Evolutionary conservation across 768 basidiomycete species (phyloP).

Genomic region (Cystofilobasidium ferigula): DNA sequence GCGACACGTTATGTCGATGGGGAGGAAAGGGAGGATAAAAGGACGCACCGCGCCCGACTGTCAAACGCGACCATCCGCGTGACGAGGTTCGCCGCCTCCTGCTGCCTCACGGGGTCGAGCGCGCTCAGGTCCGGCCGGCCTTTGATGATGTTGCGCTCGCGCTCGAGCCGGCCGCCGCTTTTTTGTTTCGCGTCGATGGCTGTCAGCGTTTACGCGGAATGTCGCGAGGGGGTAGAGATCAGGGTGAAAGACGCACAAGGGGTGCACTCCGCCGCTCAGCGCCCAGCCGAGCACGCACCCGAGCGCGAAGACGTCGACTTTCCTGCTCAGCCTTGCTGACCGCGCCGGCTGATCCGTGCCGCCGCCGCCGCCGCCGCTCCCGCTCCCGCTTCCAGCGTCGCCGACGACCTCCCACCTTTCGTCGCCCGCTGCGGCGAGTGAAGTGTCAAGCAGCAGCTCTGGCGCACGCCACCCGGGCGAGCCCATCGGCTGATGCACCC

Average conservation of each 20-base stretch:
- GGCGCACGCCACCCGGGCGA: slow-evolving; percentile 97
- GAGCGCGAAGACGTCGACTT: slow-evolving; percentile 90
- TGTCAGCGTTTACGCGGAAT: not conserved
- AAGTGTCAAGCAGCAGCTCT: slow-evolving; percentile 58
- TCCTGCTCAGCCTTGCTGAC: slow-evolving; percentile 60
- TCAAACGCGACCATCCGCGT: slow-evolving; percentile 64
- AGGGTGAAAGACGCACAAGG: slow-evolving; percentile 45
- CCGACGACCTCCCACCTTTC: slow-evolving; percentile 20
- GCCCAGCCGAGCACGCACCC: slow-evolving; percentile 94
- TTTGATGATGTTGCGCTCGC: slow-evolving; percentile 70
- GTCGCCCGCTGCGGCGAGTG: not conserved
- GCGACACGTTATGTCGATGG: too few relatives aligned
- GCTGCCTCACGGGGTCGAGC: slow-evolving; percentile 57
- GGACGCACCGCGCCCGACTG: slow-evolving; percentile 57
- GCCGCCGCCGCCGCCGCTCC: slow-evolving; percentile 52
- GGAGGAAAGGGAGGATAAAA: slow-evolving; percentile 5
- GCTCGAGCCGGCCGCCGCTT: slow-evolving; percentile 74
- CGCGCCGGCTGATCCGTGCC: slow-evolving; percentile 46
- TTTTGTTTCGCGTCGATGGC: too few relatives aligned
- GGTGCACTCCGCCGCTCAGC: slow-evolving; percentile 79
- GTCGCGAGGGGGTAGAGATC: not conserved
- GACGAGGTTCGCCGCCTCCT: slow-evolving; percentile 78
- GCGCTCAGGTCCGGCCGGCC: not conserved
- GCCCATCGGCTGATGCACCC: slow-evolving; percentile 41
- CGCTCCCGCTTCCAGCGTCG: slow-evolving; percentile 3